Base-by-base conservation (phyloP, 345 rosid genomes). In the Moricandia moricandioides region DNA sequence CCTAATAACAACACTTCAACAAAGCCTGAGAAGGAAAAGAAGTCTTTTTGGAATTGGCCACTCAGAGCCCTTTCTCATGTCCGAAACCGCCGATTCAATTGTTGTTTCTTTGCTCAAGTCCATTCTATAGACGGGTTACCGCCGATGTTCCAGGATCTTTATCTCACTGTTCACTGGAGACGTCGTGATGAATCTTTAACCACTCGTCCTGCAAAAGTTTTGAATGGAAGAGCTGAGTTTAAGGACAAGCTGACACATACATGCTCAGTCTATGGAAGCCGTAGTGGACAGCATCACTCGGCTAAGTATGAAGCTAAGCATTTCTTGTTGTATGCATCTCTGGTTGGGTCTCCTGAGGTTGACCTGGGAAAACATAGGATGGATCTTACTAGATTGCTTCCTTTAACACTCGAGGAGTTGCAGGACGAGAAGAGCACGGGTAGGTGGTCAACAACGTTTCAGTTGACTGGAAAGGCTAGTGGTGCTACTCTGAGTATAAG, bases 301-400 rank as follows among this genome's bases (percentile, higher is more conserved):
- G 96, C 96, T 57, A 94, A 90, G 83, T 94, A 94, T 62, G 98
- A 94, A 79, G 94, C 96, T 7, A 94, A 89, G 77, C 96, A 89
- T 86, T 94, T 91, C 85, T 83, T 91, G 87, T 84, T 94, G 39
- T 89, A 83, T 78, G 93, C 84, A 54, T 77, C 88, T 43, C 79
- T 86, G 69, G 75, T 79, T 76, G 89, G 85, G 73, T 78, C 81
- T 13, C 90, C 86, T 1, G 97, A 86, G 65, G 82, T 88, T 83
- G 97, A 94, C 82, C 81, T 94, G 80, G 98, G 98, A 40, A 94
- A 91, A 86, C 98, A 94, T 73, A 89, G 97, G 64, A 86, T 94
- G 80, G 98, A 94, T 64, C 92, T 94, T 72, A 88, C 98, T 0
- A 88, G 88, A 76, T 74, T 94, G 81, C 94, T 94, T 79, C 98